Percentiles rank a stretch among this genome's conserved stretches.
phyloP scores from a whole-genome alignment of 441 rosid genomes.

The Kokia cookei region DNA sequence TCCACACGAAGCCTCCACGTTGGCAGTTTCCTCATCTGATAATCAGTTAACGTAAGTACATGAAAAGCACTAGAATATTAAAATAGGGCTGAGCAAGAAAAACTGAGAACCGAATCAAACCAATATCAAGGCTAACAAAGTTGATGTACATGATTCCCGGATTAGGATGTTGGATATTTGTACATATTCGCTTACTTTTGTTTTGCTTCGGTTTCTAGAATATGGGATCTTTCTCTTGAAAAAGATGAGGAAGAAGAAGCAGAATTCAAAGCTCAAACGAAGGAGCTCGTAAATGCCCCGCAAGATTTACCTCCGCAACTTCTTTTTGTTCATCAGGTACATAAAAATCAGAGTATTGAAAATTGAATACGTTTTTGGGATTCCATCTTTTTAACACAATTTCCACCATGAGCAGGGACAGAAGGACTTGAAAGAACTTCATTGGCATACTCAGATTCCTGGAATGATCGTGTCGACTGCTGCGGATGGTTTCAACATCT shows the following conservation, averaged over 20 bases:
- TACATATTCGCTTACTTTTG: not conserved
- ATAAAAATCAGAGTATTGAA: not conserved
- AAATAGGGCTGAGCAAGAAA: no score
- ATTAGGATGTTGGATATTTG: not conserved
- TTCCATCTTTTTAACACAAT: not conserved
- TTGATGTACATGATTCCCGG: not conserved
- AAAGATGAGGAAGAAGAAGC: conserved; percentile 96
- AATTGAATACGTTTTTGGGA: not conserved
- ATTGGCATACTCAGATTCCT: conserved; percentile 87
- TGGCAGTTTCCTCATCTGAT: conserved; percentile 87
- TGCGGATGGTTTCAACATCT: conserved; percentile 76
- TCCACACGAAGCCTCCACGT: conserved; percentile 75
- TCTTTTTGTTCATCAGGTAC: conserved; percentile 91
- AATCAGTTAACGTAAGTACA: conserved; percentile 78
- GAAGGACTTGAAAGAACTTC: conserved; percentile 89
- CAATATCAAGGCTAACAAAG: not conserved
- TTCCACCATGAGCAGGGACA: conserved; percentile 61
- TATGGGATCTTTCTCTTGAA: conserved; percentile 96
- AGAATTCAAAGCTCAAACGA: conserved; percentile 76
- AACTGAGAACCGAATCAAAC: no score
- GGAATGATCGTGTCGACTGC: conserved; percentile 92
- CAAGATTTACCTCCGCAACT: conserved; percentile 90
- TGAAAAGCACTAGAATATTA: not conserved
- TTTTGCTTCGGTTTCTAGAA: conserved; percentile 31
- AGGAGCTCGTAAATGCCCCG: conserved; percentile 80